Evolutionary conservation across 345 rosid species (phyloP).

Genomic region (Murraya paniculata): DNA sequence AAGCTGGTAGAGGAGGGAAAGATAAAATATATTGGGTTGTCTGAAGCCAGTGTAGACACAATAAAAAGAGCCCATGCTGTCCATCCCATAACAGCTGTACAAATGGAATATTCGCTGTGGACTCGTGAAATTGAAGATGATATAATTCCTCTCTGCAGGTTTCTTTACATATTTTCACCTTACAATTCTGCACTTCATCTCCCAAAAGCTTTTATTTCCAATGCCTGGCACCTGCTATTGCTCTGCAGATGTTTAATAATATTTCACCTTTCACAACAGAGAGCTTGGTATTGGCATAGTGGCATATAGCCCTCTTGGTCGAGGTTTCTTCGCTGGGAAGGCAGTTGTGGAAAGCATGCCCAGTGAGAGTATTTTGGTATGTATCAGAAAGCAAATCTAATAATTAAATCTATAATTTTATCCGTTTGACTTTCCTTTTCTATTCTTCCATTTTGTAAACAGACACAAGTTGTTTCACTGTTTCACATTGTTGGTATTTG

Average conservation of each 20-base stretch:
- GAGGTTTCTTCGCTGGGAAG: constrained; percentile 42
- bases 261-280: constrained; percentile 8
- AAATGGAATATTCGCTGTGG: constrained; percentile 49
- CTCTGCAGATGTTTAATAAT: neutral
- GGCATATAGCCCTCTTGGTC: constrained; percentile 42
- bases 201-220: neutral
- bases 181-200: neutral
- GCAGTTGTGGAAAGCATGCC: constrained; percentile 37
- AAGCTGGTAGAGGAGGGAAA: constrained; percentile 42
- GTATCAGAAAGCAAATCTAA: no score
- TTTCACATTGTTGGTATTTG: no score
- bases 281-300: constrained; percentile 41
- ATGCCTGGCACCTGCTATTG: neutral
- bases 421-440: neutral
- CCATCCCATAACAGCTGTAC: constrained; percentile 46
- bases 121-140: constrained; percentile 47
- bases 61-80: constrained; percentile 43
- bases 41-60: constrained; percentile 46
- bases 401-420: neutral
- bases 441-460: neutral
- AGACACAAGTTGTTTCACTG: neutral
- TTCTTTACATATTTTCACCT: neutral
- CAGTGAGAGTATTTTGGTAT: constrained; percentile 24
- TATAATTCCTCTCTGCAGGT: constrained; percentile 52
- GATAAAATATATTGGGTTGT: constrained; percentile 43